Percentiles rank a stretch among this genome's conserved stretches.
These are phyloP conservation scores for Lolium perenne DNA, from an alignment of 176 grass and related monocot genomes.

Conservation along the genomic window DNA sequence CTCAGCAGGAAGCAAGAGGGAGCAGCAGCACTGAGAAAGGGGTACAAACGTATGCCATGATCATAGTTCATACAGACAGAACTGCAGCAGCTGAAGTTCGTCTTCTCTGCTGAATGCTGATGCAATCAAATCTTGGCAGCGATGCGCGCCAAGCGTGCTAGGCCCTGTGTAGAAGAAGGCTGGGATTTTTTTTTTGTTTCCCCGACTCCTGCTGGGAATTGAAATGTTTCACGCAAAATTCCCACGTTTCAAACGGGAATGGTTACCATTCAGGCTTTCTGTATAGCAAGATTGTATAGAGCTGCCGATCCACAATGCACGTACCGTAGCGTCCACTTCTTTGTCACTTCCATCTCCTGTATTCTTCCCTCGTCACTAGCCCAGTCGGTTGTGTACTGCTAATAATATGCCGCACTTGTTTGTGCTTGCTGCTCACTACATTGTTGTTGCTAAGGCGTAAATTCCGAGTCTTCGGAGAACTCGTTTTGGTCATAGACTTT, in stretches of 20 bases:
- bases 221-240: background rate
- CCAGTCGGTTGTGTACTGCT: background rate
- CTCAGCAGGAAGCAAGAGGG: conserved; percentile 48
- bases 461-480: no score
- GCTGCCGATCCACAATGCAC: conserved; percentile 21
- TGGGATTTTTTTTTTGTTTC: background rate
- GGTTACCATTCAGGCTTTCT: background rate
- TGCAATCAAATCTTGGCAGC: conserved; percentile 13
- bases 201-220: background rate
- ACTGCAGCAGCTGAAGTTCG: background rate
- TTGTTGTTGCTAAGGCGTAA: background rate
- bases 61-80: conserved; percentile 28
- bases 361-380: background rate
- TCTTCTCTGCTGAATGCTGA: background rate
- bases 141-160: background rate
- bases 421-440: background rate
- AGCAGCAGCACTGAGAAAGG: conserved; percentile 37
- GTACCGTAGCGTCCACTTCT: background rate
- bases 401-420: background rate
- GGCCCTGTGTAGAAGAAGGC: conserved; percentile 10
- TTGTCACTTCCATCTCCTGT: background rate
- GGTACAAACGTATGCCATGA: background rate
- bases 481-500: no score
- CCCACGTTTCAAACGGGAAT: conserved; percentile 6
- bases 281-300: conserved; percentile 27